Base-by-base conservation (phyloP, 2,329 filamentous ascomycete species). In the Fusarium sp. region DNA sequence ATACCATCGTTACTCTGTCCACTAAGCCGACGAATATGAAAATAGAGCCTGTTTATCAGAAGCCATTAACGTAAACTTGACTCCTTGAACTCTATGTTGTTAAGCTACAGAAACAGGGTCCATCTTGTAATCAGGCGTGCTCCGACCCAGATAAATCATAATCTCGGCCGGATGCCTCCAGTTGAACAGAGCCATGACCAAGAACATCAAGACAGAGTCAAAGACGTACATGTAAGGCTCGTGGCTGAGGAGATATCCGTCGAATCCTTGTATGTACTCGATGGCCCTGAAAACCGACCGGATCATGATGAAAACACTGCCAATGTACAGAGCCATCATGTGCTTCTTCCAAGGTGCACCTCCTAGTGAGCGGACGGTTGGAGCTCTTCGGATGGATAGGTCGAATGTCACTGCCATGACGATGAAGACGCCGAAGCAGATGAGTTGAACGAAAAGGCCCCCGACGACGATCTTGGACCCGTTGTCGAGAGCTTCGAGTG, bases 341-440 rank as follows among this genome's bases (percentile, higher is more conserved):
- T 79, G 73, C 53, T 69, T 82, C 79, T 57, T 77, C 81, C 67
- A 79, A 27, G 73, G 85, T 3, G 75, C 2, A 3, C 33, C 33
- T 5, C 58, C 72, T 4, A 46, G 44, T 0, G 73, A 72, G 2
- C 64, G 65, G 0, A n/a, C 55, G 0, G 66, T 73, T 1, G 71
- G 76, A 1, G 49, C 44, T 2, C 27, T 35, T 1, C 38, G 40
- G 16, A 77, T 71, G 0, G 75, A 66, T 2, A 66, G 67, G 62
- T 89, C 84, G 71, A 89, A 89, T 0, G 85, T 69, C 0, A 82
- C 68, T 0, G 86, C 83, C 0, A 85, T 80, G 0, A 85, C n/a
- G 11, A 89, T 78, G 69, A 91, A 91, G 20, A 89, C 79, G 1
- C 82, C 82, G 59, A 91, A 90, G 56, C 87, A 84, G 6, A 87